Percentiles rank a stretch among this genome's conserved stretches.
Conservation (phyloP, 2,329 filamentous ascomycete species). For the Claviceps cyperi region DNA sequence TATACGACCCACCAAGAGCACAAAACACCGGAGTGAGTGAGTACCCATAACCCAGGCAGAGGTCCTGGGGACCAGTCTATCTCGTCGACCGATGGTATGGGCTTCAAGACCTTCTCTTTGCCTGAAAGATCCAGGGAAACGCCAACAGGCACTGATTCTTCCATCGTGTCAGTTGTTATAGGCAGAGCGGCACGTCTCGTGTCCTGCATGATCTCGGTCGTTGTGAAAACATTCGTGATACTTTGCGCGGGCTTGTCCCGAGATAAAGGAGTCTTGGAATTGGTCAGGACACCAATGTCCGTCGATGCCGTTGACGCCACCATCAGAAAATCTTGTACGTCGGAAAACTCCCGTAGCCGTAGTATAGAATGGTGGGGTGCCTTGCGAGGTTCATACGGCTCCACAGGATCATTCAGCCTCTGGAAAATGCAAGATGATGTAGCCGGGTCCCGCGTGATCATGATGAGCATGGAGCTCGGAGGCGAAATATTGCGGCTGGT, state of each 20-base stretch:
- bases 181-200: conserved; percentile 62
- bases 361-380: conserved; percentile 63
- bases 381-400: conserved; percentile 52
- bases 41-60: conserved; percentile 66
- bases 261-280: conserved; percentile 54
- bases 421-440: conserved; percentile 52
- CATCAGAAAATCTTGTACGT: conserved; percentile 68
- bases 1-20: conserved; percentile 88
- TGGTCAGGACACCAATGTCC: conserved; percentile 66
- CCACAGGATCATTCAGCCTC: conserved; percentile 59
- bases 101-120: conserved; percentile 62
- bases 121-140: conserved; percentile 71
- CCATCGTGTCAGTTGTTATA: conserved; percentile 37
- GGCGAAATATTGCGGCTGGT: conserved; percentile 41
- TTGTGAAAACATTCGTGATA: conserved; percentile 56
- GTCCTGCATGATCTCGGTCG: conserved; percentile 59
- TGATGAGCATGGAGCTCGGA: conserved; percentile 58
- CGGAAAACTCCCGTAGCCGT: conserved; percentile 66
- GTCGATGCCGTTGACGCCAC: conserved; percentile 67
- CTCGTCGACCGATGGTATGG: conserved; percentile 62
- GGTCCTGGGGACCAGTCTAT: conserved; percentile 67
- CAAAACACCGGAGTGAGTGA: conserved; percentile 81
- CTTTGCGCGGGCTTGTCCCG: conserved; percentile 42
- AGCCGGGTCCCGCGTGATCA: conserved; percentile 53
- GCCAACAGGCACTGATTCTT: conserved; percentile 66